Evolutionary conservation across 352 stramenopile genomes (phyloP).

Genomic region (Phytophthora rubi): DNA sequence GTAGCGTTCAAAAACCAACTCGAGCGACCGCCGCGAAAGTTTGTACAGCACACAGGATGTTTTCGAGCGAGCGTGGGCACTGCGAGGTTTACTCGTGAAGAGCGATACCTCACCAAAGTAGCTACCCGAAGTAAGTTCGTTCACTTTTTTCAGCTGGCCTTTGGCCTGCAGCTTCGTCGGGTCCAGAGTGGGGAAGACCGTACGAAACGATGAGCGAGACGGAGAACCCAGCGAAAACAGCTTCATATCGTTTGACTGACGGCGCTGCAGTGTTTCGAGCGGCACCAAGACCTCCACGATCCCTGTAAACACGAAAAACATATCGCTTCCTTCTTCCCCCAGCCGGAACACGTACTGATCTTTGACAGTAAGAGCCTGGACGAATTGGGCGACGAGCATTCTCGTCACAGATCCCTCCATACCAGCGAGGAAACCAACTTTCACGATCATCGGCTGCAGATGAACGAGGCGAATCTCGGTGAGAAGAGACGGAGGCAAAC

Average conservation of each 20-base stretch:
- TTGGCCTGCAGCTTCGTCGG: conserved; percentile 32
- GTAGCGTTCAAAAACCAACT: conserved; percentile 68
- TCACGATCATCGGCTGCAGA: conserved; percentile 59
- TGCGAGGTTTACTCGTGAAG: conserved; percentile 55
- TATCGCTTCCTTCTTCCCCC: conserved; percentile 58
- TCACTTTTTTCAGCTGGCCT: conserved; percentile 57
- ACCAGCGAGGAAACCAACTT: conserved; percentile 58
- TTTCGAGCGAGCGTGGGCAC: conserved; percentile 49
- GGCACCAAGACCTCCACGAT: conserved; percentile 60
- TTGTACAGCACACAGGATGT: conserved; percentile 68
- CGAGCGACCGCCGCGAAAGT: conserved; percentile 52
- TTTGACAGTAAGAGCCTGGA: conserved; percentile 52
- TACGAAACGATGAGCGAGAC: conserved; percentile 27
- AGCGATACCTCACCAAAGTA: conserved; percentile 67
- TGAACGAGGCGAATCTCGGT: conserved; percentile 65
- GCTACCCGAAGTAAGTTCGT: conserved; percentile 54
- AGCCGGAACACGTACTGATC: conserved; percentile 56
- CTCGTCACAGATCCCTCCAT: conserved; percentile 59
- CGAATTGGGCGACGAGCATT: conserved; percentile 62
- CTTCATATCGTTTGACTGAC: conserved; percentile 40
- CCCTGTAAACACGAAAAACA: conserved; percentile 22
- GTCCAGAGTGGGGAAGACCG: conserved; percentile 25
- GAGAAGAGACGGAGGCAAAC: conserved; percentile 61
- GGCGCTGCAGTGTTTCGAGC: conserved; percentile 33
- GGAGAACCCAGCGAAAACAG: conserved; percentile 15